Evolutionary conservation across 768 basidiomycete genomes (phyloP).

Genomic region (Obba rivulosa): DNA sequence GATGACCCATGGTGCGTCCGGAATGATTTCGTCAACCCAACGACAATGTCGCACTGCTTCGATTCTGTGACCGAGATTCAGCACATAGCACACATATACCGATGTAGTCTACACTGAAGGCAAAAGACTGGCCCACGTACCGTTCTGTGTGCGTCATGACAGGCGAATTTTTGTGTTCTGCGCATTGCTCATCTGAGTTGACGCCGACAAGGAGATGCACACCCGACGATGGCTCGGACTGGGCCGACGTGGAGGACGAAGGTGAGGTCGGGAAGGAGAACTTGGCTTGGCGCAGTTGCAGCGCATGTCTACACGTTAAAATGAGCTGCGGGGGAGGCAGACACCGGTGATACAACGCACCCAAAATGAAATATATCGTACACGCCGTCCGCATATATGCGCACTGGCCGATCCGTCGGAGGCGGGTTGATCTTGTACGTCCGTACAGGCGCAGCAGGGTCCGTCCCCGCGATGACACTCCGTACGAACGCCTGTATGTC

Average conservation of each 20-base stretch:
- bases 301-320: constrained; percentile 61
- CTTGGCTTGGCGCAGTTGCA: constrained; percentile 96
- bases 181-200: constrained; percentile 81
- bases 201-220: constrained; percentile 95
- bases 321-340: background rate
- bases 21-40: constrained; percentile 93
- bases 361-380: constrained; percentile 98
- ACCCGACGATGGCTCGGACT: constrained; percentile 38
- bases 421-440: constrained; percentile 85
- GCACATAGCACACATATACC: constrained; percentile 1
- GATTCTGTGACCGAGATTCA: constrained; percentile 38
- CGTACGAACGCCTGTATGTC: constrained; percentile 78
- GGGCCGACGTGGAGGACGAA: too few species aligned
- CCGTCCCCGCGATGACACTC: constrained; percentile 68
- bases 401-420: constrained; percentile 70
- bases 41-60: constrained; percentile 94
- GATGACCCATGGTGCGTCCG: constrained; percentile 89
- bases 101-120: background rate
- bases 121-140: constrained; percentile 25
- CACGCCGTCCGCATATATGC: constrained; percentile 94
- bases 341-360: constrained; percentile 36
- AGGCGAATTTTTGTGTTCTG: constrained; percentile 70
- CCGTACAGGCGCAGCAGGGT: constrained; percentile 30
- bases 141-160: constrained; percentile 90
- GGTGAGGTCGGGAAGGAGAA: constrained; percentile 57